Conservation (phyloP, 1,284 basidiomycete genomes). For the Sporisorium graminicola region DNA sequence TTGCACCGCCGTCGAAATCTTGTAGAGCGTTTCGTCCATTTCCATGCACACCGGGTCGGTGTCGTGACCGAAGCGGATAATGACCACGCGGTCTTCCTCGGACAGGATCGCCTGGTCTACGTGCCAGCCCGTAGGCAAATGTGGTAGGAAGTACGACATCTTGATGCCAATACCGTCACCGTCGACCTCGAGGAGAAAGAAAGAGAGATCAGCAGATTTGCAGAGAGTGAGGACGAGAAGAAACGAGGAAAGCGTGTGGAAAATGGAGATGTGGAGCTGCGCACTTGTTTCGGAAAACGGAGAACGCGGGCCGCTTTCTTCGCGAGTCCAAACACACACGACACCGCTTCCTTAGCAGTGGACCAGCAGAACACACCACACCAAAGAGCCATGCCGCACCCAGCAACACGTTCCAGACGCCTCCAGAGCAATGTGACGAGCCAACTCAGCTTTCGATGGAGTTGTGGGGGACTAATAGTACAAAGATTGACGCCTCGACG, state of each 20-base stretch:
- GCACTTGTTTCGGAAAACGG: conserved; percentile 21
- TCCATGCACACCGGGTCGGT: conserved; percentile 92
- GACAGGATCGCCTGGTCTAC: conserved; percentile 86
- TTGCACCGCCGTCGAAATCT: conserved; percentile 93
- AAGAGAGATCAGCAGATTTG: too few relatives aligned
- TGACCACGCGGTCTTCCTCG: conserved; percentile 95
- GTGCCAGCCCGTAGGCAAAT: conserved; percentile 79
- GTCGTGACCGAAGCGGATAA: conserved; percentile 95
- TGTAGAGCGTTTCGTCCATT: conserved; percentile 97
- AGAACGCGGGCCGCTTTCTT: conserved; percentile 1
- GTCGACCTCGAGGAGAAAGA: background rate
- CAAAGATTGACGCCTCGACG: conserved; percentile 5
- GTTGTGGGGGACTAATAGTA: conserved; percentile 16
- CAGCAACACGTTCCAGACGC: background rate
- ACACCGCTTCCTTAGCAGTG: background rate
- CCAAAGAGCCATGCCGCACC: background rate
- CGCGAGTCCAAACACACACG: conserved; percentile 6
- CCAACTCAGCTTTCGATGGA: conserved; percentile 3
- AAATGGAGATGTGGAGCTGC: conserved; percentile 22
- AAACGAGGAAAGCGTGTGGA: conserved; percentile 7
- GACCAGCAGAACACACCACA: too few relatives aligned
- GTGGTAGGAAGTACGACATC: conserved; percentile 80
- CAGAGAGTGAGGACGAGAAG: background rate
- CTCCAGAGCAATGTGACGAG: background rate
- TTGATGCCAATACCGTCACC: background rate